Evolutionary conservation across 495 filamentous ascomycete genomes (phyloP).

Genomic region (Sordaria brevicollis): DNA sequence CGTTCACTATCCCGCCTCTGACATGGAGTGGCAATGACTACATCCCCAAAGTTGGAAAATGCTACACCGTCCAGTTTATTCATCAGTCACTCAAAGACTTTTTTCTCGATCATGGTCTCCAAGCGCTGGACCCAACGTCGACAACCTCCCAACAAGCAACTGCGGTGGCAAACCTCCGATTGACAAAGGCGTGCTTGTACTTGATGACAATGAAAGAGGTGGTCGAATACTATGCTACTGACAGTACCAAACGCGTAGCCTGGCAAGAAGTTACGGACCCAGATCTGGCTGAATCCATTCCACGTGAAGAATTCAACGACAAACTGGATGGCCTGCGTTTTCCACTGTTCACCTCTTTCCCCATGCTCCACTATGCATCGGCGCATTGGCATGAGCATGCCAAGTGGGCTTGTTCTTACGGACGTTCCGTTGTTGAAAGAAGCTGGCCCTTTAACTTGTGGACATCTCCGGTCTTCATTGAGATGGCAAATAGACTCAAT

Average conservation of each 20-base stretch:
- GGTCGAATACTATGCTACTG: background rate
- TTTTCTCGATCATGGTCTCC: slow-evolving; percentile 16
- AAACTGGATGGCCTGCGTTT: background rate
- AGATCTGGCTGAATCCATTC: too few species aligned
- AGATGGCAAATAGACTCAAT: background rate
- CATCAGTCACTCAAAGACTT: slow-evolving; percentile 34
- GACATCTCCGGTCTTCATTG: background rate
- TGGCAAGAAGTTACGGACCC: too few species aligned
- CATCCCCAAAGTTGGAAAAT: background rate
- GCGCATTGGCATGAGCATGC: background rate
- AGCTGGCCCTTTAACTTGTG: background rate
- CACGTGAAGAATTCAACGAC: too few species aligned
- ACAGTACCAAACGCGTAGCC: background rate
- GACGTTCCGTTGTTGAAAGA: background rate
- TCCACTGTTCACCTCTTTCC: background rate
- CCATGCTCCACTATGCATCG: background rate
- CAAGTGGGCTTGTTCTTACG: background rate
- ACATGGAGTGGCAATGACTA: background rate
- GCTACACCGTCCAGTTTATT: slow-evolving; percentile 23
- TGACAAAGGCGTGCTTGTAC: slow-evolving; percentile 14
- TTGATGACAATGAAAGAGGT: slow-evolving; percentile 11
- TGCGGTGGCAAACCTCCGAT: slow-evolving; percentile 8
- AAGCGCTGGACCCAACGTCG: background rate
- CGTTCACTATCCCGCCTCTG: background rate
- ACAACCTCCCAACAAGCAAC: slow-evolving; percentile 2